phyloP scores from a whole-genome alignment of 768 basidiomycete species.

The Gymnopilus dilepis region DNA sequence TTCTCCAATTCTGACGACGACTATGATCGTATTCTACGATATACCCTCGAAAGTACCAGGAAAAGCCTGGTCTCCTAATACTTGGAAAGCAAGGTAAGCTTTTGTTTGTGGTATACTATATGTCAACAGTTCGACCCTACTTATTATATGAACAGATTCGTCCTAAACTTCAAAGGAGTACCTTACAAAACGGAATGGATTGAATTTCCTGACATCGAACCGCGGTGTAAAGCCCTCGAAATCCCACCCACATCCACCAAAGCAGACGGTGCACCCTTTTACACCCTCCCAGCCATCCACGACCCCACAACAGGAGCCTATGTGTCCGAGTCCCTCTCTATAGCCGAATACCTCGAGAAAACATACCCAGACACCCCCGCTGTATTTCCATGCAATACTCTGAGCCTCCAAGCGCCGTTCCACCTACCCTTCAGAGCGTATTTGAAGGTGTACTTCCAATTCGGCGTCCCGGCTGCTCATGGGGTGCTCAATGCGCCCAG shows the following conservation, averaged over 20 bases:
- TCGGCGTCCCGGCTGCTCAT: background rate
- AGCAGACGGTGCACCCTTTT: constrained; percentile 34
- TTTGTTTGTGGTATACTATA: too few relatives aligned
- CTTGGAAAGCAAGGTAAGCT: background rate
- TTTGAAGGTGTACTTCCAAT: background rate
- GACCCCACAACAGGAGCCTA: constrained; percentile 43
- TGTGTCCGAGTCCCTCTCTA: constrained; percentile 46
- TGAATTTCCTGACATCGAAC: constrained; percentile 52
- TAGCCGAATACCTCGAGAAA: constrained; percentile 54
- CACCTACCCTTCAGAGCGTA: background rate
- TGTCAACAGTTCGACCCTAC: too few relatives aligned
- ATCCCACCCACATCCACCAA: constrained; percentile 35
- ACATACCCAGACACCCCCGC: constrained; percentile 47
- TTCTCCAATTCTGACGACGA: background rate
- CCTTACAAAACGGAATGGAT: background rate
- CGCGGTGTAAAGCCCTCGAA: constrained; percentile 36
- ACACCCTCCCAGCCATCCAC: constrained; percentile 53
- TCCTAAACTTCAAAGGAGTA: constrained; percentile 23
- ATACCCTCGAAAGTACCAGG: background rate
- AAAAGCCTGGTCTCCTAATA: background rate
- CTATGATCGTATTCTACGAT: background rate
- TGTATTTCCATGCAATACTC: constrained; percentile 33
- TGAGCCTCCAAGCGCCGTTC: background rate
- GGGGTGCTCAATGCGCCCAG: background rate
- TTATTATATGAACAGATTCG: background rate